Conservation (phyloP, 305 asterid species). For the Rubia balearica region DNA sequence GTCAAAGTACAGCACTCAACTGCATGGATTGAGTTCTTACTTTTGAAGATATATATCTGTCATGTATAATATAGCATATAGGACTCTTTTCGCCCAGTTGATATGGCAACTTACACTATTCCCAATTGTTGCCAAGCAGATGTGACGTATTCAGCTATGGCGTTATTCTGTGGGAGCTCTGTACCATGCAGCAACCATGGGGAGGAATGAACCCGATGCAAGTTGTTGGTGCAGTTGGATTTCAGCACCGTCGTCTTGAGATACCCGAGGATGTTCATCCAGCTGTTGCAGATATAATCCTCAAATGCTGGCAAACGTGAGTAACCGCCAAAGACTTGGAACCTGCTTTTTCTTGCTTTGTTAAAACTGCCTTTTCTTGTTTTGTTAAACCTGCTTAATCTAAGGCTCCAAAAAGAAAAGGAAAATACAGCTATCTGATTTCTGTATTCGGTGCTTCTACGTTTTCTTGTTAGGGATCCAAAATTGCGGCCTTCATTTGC, state of each 20-base stretch:
- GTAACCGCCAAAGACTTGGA: conserved; percentile 11
- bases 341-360: background rate
- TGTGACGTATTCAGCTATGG: conserved; percentile 94
- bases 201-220: conserved; percentile 99
- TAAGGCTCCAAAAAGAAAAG: no score
- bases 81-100: background rate
- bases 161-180: conserved; percentile 93
- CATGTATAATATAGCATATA: background rate
- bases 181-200: conserved; percentile 92
- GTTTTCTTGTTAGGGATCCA: conserved; percentile 51
- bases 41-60: background rate
- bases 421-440: no score
- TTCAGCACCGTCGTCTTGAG: conserved; percentile 95
- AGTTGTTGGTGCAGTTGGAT: conserved; percentile 98
- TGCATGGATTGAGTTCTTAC: background rate
- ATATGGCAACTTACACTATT: conserved; percentile 15
- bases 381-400: no score
- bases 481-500: conserved; percentile 75
- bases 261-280: conserved; percentile 83
- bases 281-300: conserved; percentile 55
- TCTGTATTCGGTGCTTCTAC: background rate
- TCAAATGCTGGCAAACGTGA: conserved; percentile 69
- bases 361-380: no score
- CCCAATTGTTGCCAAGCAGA: conserved; percentile 35
- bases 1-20: background rate